A percentile compares a stretch with the other conserved stretches of the same genome.
These are phyloP conservation scores for Ustilago xerochloae DNA, from an alignment of 1,284 basidiomycete species.

Conservation along the genomic window DNA sequence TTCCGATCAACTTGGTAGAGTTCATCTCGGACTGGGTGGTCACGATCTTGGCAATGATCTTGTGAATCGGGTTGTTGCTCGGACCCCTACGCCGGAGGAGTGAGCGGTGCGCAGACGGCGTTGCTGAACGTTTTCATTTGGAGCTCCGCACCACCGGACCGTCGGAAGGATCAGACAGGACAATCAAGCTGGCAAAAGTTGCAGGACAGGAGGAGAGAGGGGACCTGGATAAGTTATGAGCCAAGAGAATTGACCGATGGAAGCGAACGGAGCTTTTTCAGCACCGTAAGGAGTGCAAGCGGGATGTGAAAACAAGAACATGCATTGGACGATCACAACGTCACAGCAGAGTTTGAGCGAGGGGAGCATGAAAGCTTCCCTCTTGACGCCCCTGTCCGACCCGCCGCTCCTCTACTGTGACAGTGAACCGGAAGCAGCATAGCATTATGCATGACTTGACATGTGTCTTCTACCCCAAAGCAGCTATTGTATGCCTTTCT, in stretches of 20 bases:
- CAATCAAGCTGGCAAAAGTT: not conserved
- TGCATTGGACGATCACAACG: not conserved
- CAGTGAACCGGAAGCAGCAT: not conserved
- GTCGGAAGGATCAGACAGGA: not conserved
- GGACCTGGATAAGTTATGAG: not conserved
- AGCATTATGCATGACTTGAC: not conserved
- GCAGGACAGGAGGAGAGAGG: not conserved
- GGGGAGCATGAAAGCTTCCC: not conserved
- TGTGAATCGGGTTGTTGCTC: not conserved
- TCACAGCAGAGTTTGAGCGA: too few relatives aligned
- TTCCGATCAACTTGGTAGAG: not conserved
- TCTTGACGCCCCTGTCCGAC: too few relatives aligned
- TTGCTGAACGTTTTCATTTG: not conserved
- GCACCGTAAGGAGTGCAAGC: not conserved
- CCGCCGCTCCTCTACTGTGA: not conserved
- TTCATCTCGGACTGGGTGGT: not conserved
- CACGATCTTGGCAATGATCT: not conserved
- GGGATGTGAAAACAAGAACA: too few relatives aligned
- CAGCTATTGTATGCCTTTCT: too few relatives aligned
- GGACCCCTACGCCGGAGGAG: too few relatives aligned
- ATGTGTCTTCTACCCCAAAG: too few relatives aligned
- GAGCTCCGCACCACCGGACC: slow-evolving; percentile 1
- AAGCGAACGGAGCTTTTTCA: not conserved
- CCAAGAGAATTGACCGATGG: not conserved
- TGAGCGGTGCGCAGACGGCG: not conserved